These are phyloP conservation scores for Leccinum rimulosum DNA, from an alignment of 768 basidiomycete species.

Conservation along the genomic window DNA sequence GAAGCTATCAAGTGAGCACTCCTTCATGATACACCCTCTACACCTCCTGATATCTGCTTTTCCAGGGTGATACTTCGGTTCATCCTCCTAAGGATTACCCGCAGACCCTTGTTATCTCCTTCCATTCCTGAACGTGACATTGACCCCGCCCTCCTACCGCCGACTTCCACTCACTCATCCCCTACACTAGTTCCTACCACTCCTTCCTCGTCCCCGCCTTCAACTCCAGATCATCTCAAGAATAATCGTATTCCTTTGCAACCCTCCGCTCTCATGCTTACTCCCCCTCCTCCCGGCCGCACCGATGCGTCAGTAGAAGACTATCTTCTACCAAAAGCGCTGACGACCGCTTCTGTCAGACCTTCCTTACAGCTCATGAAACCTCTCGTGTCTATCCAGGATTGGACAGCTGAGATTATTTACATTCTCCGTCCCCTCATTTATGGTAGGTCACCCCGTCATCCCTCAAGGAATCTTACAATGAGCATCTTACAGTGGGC, in stretches of 20 bases:
- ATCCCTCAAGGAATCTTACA: constrained; percentile 7
- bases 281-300: constrained; percentile 47
- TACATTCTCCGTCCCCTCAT: constrained; percentile 72
- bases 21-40: neutral
- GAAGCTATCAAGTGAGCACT: constrained; percentile 79
- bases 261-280: constrained; percentile 56
- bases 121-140: constrained; percentile 87
- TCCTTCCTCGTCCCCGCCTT: constrained; percentile 50
- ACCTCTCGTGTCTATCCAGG: constrained; percentile 57
- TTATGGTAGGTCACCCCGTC: constrained; percentile 54
- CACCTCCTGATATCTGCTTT: constrained; percentile 11
- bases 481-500: constrained; percentile 14
- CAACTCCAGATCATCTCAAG: constrained; percentile 76
- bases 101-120: constrained; percentile 69
- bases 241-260: constrained; percentile 73
- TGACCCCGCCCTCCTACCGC: constrained; percentile 67
- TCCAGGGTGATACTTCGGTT: constrained; percentile 73
- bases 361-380: constrained; percentile 66
- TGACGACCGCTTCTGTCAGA: constrained; percentile 70
- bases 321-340: constrained; percentile 77
- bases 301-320: constrained; percentile 68
- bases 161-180: constrained; percentile 51
- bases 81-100: constrained; percentile 69
- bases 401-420: constrained; percentile 74
- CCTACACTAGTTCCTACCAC: constrained; percentile 62